These are phyloP conservation scores for Xylaria curta DNA, from an alignment of 495 filamentous ascomycete species.

Conservation along the genomic window DNA sequence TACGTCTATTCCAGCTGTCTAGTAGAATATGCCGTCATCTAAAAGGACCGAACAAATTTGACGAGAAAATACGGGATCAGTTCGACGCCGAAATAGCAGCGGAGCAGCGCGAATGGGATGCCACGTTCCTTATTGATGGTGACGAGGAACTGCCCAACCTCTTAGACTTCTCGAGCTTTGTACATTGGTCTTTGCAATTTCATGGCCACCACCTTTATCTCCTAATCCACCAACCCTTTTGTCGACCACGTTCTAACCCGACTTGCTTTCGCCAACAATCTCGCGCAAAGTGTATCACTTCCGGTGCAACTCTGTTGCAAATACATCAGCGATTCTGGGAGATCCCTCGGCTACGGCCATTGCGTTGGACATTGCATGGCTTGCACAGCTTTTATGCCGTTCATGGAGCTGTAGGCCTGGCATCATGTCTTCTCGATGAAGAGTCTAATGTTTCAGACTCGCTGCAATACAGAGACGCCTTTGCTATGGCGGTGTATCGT, in stretches of 20 bases:
- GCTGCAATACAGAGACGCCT: constrained; percentile 13
- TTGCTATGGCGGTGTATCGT: constrained; percentile 3
- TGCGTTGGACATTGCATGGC: constrained; percentile 56
- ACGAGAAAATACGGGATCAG: constrained; percentile 38
- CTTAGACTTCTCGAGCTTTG: constrained; percentile 49
- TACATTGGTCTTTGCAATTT: constrained; percentile 55
- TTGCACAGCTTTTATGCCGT: constrained; percentile 51
- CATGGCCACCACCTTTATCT: constrained; percentile 57
- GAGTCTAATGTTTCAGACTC: constrained; percentile 15
- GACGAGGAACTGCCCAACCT: constrained; percentile 31
- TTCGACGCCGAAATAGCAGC: constrained; percentile 49
- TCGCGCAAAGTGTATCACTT: constrained; percentile 51
- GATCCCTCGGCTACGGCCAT: constrained; percentile 46
- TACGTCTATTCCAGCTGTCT: constrained; percentile 50
- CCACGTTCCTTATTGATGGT: constrained; percentile 43
- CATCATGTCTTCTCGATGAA: constrained; percentile 21
- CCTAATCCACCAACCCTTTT: constrained; percentile 51
- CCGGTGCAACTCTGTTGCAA: constrained; percentile 49
- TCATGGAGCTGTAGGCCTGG: constrained; percentile 29
- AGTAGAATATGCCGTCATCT: constrained; percentile 51
- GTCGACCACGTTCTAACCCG: constrained; percentile 50
- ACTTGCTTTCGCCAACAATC: constrained; percentile 50
- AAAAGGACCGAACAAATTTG: constrained; percentile 43
- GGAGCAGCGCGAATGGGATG: constrained; percentile 49
- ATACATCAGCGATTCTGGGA: constrained; percentile 50